Base-by-base conservation (phyloP, 2,329 filamentous ascomycete species). In the Dothistroma septosporum region DNA sequence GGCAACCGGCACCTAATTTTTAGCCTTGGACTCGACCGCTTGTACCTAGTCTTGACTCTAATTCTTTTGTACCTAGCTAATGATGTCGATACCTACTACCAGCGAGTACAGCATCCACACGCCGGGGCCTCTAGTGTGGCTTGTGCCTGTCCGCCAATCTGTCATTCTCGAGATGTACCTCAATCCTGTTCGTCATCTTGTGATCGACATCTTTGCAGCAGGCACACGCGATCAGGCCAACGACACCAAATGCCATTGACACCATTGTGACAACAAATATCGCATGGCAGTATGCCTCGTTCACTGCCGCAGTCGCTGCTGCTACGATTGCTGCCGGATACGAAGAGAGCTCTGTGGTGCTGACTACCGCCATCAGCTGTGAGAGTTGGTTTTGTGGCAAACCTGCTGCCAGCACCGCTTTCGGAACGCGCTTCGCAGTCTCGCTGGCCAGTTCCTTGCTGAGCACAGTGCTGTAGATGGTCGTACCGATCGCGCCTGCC, bases 111-210 rank as follows among this genome's bases (percentile, higher is more conserved):
- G 8, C n/a, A 9, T 19, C 6, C 41, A 44, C 8, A 2, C n/a
- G 16, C 4, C 14, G n/a, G 8, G 9, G 14, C 12, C 10, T 9
- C 28, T 21, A 58, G 50, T 67, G 66, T 28, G 47, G 64, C 58
- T 65, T 64, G 57, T 69, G 68, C 16, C 61, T 59, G 14, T 68
- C 61, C 10, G 67, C 67, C 44, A 60, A 49, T 4, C 60, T 57
- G 44, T 66, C 63, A 53, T 71, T 70, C 63, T 69, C 68, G 21
- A 69, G 57, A 56, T 64, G 69, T n/a, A 69, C 64, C 44, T 71
- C 69, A 41, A 76, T 75, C 67, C 74, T 60, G 53, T 63, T 60
- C 35, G 59, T 63, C 65, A 65, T 67, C 58, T 59, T 66, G 32
- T 61, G 59, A 46, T 64, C 65, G 19, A 67, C 61, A 46, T 67